Evolutionary conservation across 306 rosid genomes (phyloP), one percentile per base, ranked within the genome.

Genomic region (Elaeagnus macrophylla): DNA sequence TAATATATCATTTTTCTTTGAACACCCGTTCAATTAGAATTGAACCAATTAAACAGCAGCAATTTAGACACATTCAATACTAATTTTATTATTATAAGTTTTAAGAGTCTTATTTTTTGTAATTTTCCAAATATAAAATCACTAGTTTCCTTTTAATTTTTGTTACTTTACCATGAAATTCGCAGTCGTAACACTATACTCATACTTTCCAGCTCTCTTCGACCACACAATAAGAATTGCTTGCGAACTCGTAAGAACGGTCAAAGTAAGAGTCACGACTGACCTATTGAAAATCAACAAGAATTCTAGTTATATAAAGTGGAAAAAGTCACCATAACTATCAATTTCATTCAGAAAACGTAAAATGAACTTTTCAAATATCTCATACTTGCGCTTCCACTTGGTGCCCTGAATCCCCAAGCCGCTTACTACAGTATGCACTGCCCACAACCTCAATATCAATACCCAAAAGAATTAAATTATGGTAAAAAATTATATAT

Each of bases 171-270:
- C 94, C 91, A 79, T 60, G 62, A 90, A 90, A 77, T 90, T 90
- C 9, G 95, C 95, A 50, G 95, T 90, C 35, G 97, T 90, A 55
- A 90, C 95, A 74, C 97, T 90, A 65, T 90, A 86, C 59, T 90
- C 97, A 71, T 90, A 86, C 69, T 78, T 90, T 48, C 97, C 97
- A 43, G 95, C 95, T 72, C 94, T 69, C 73, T 86, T 90, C 41
- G 97, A 90, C 95, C 95, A 90, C 64, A 90, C 97, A 20, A 90
- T 90, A 54, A 86, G 81, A 69, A 90, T 90, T 39, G 95, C 88
- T 83, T 86, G 95, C 20, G 94, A 90, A 74, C 95, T 86, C 48
- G 97, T 90, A 49, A 90, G 88, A 67, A 90, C 20, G 51, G 95
- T 90, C 79, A 90, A 67, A 61, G 95, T 80, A 57, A 83, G 67